Base-by-base conservation (phyloP, 257 asterid genomes). In the Primulina tabacum region DNA sequence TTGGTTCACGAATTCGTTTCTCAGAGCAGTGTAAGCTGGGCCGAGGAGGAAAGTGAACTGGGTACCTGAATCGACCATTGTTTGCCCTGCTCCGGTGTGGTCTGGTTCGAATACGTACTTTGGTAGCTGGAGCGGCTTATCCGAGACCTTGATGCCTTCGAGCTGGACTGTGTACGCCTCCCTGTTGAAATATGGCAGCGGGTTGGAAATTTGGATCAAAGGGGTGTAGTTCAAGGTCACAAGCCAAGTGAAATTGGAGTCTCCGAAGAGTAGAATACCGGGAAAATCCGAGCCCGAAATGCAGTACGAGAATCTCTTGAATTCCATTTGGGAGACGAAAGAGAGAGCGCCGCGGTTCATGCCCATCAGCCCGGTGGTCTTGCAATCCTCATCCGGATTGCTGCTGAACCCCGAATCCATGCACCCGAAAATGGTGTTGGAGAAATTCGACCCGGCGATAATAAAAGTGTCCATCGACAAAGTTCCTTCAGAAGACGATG, bases 21-120 rank as follows among this genome's bases (percentile, higher is more conserved):
- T 82, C 67, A 93, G 12, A 0, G 84, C 90, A 0, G 82, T 73
- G 68, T 92, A 92, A 10, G 86, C 97, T 12, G 90, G 86, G 1
- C 94, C 96, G n/a, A 92, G 88, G 0, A 92, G 92, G 85, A 90
- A 93, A 2, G 95, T 93, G 69, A 90, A 93, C 14, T 93, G 98
- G 62, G 98, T 93, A 18, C 98, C 98, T 24, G 97, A 93, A 69
- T 93, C 98, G 5, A 90, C 95, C 95, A 93, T 90, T 69, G 97
- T 90, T 47, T 93, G 98, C 63, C 98, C 98, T 79, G 98, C 96
- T 16, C 98, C 97, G 7, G 96, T 90, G 26, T 90, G 97, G 40
- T 93, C 97, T 60, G 98, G 98, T 76, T 71, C 88, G 73, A 86
- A 85, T 29, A 87, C 67, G 67, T 95, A 87, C 10, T 86, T 82